Evolutionary conservation across 805 yeast species (phyloP).

Genomic region (Wickerhamomyces bovis): DNA sequence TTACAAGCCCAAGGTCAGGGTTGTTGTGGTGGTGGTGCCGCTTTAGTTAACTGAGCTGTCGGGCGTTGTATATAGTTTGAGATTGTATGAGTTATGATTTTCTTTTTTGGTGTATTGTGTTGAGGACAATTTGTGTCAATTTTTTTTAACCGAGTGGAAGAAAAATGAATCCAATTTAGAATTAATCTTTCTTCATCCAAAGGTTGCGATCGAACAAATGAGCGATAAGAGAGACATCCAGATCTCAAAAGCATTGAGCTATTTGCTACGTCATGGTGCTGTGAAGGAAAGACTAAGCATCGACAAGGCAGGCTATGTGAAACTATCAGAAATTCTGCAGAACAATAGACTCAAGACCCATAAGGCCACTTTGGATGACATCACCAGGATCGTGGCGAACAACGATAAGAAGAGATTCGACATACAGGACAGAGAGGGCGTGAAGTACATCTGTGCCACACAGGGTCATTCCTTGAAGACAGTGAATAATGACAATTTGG

Average conservation of each 20-base stretch:
- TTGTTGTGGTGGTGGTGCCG: conserved; percentile 48
- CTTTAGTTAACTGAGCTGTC: conserved; percentile 6
- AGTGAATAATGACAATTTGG: conserved; percentile 37
- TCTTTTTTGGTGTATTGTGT: not conserved
- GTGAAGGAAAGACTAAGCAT: conserved; percentile 57
- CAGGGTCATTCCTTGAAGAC: conserved; percentile 80
- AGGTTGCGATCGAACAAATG: not conserved
- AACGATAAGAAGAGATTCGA: conserved; percentile 73
- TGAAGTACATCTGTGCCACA: conserved; percentile 64
- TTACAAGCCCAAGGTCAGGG: conserved; percentile 49
- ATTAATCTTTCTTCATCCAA: no score
- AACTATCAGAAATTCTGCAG: conserved; percentile 43
- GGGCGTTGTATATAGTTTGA: not conserved
- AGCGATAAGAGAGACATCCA: conserved; percentile 36
- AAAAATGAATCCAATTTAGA: no score
- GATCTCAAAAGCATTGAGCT: conserved; percentile 71
- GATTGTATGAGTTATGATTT: not conserved
- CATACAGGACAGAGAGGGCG: conserved; percentile 25
- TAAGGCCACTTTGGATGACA: conserved; percentile 49
- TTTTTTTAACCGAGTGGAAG: no score
- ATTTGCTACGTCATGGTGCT: conserved; percentile 85
- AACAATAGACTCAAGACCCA: conserved; percentile 55
- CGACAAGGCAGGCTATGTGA: conserved; percentile 61
- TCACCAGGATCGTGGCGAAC: conserved; percentile 51
- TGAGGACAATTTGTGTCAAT: not conserved